phyloP scores from a whole-genome alignment of 306 rosid species.

The Gynostemma pentaphyllum region DNA sequence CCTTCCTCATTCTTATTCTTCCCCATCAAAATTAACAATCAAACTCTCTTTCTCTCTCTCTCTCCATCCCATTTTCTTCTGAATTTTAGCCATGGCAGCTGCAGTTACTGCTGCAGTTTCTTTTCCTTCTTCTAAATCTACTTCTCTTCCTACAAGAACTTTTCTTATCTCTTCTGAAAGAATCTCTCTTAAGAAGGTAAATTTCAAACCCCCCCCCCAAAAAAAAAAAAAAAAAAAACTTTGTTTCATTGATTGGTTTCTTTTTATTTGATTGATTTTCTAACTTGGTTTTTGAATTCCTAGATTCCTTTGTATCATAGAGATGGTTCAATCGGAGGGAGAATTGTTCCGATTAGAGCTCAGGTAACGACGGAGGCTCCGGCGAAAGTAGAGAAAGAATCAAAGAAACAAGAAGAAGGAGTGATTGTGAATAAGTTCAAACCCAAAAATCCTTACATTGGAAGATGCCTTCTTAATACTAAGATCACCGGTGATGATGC shows the following conservation, averaged over 20 bases:
- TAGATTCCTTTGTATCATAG: slow-evolving; percentile 45
- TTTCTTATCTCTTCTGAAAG: slow-evolving; percentile 42
- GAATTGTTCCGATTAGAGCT: slow-evolving; percentile 51
- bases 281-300: slow-evolving; percentile 12
- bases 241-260: not conserved
- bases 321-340: slow-evolving; percentile 40
- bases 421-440: slow-evolving; percentile 70
- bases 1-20: not conserved
- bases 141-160: slow-evolving; percentile 43
- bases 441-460: slow-evolving; percentile 72
- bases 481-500: slow-evolving; percentile 98
- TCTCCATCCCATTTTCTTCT: slow-evolving; percentile 1
- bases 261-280: not conserved
- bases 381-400: slow-evolving; percentile 60
- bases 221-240: no score
- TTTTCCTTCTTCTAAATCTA: slow-evolving; percentile 67
- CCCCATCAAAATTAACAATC: not conserved
- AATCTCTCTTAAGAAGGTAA: slow-evolving; percentile 56
- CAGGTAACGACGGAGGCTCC: slow-evolving; percentile 85
- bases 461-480: slow-evolving; percentile 76
- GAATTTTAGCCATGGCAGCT: slow-evolving; percentile 50
- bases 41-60: not conserved
- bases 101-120: slow-evolving; percentile 82
- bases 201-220: no score
- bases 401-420: slow-evolving; percentile 88